These are phyloP conservation scores for Bombardia bombarda DNA, from an alignment of 495 filamentous ascomycete genomes.

Conservation along the genomic window DNA sequence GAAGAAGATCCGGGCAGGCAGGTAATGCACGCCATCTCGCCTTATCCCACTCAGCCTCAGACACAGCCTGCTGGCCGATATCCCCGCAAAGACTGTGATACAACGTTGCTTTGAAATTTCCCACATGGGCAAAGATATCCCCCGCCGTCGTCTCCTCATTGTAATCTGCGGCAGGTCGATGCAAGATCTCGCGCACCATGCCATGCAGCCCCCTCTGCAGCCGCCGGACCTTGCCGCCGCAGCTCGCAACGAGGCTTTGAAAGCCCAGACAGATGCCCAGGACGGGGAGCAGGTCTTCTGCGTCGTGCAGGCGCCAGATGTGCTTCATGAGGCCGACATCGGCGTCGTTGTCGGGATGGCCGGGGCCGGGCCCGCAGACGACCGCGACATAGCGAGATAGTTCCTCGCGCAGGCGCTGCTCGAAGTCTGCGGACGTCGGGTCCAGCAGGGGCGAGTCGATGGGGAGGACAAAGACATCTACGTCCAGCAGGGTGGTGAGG, in stretches of 20 bases:
- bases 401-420: conserved; percentile 10
- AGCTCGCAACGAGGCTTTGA: conserved; percentile 66
- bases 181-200: conserved; percentile 57
- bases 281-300: conserved; percentile 58
- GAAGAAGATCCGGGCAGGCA: conserved; percentile 36
- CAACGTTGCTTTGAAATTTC: conserved; percentile 59
- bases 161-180: conserved; percentile 16
- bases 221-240: conserved; percentile 56
- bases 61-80: conserved; percentile 33
- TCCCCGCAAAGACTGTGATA: conserved; percentile 84
- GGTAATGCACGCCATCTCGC: conserved; percentile 21
- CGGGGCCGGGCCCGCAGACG: conserved; percentile 75
- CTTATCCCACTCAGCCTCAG: conserved; percentile 23
- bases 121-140: conserved; percentile 43
- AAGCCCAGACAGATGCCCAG: conserved; percentile 91
- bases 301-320: conserved; percentile 60
- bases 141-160: conserved; percentile 6
- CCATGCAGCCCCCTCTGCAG: conserved; percentile 71
- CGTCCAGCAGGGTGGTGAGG: conserved; percentile 55
- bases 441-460: conserved; percentile 51
- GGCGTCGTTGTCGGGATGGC: conserved; percentile 45
- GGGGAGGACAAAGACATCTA: conserved; percentile 59
- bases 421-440: conserved; percentile 3
- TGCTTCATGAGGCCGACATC: conserved; percentile 76
- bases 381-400: conserved; percentile 63